Conservation (phyloP, 2,329 filamentous ascomycete genomes). For the Hypoxylon sp. region DNA sequence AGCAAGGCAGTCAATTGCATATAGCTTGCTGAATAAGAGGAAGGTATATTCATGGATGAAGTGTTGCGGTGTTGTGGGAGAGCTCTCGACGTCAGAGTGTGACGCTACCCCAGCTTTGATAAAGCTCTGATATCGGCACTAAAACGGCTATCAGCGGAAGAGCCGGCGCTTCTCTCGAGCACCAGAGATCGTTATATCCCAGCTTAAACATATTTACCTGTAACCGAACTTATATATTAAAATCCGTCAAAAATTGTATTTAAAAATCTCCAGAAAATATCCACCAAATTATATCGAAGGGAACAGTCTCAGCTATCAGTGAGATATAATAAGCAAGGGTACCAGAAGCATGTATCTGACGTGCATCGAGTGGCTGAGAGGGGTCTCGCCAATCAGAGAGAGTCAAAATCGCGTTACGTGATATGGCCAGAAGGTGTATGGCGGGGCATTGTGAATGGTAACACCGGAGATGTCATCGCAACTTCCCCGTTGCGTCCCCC, state of each 20-base stretch:
- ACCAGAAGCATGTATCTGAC: not conserved
- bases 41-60: not conserved
- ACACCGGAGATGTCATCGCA: slow-evolving; percentile 20
- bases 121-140: slow-evolving; percentile 7
- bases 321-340: not conserved
- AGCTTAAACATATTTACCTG: not conserved
- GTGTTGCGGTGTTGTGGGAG: not conserved
- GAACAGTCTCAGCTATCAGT: not conserved
- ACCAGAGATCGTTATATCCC: not conserved
- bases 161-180: not conserved
- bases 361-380: slow-evolving; percentile 6
- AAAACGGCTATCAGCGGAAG: slow-evolving; percentile 20
- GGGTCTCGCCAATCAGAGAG: slow-evolving; percentile 24
- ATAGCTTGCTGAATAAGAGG: not conserved
- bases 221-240: not conserved
- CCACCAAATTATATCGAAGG: not conserved
- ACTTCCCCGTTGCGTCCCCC: not conserved
- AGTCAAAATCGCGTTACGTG: slow-evolving; percentile 19
- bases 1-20: not conserved
- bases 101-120: slow-evolving; percentile 14
- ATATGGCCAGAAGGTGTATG: slow-evolving; percentile 9
- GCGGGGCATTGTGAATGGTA: slow-evolving; percentile 2
- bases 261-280: not conserved
- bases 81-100: slow-evolving; percentile 20
- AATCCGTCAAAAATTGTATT: not conserved